Evolutionary conservation across 1,139 yeast genomes (phyloP), one percentile per base, ranked within the genome.

Genomic region (Kurtzmaniella quercitrusa): DNA sequence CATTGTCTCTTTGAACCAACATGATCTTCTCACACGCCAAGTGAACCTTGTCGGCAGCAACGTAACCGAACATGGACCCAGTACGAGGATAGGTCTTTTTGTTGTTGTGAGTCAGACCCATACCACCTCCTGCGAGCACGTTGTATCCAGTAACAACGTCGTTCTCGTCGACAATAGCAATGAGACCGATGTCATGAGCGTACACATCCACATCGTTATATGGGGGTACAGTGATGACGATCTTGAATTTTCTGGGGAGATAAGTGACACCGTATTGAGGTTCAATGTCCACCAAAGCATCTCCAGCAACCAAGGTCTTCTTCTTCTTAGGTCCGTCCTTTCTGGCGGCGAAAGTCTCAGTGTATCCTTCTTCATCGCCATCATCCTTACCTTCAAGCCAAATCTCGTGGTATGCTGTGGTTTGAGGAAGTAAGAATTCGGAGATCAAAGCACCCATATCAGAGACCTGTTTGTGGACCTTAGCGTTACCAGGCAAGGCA

Each of bases 81-180:
- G 95, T 80, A 70, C 98, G 81, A 55, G 98, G 98, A 59, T 93
- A 93, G 0, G 98, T 93, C 76, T 91, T 93, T 61, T 85, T 85
- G 72, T 93, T 93, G 74, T 91, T 91, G 66, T 93, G 98, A 29
- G 98, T 93, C 36, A 95, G 79, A 57, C 98, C 98, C 98, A 93
- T 91, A 75, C 98, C 98, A 71, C 98, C 98, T 64, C 98, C 98
- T 50, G 85, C 96, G 50, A 86, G 77, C 42, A 93, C 81, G 58
- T 93, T 91, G 74, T 81, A 93, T 44, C 98, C 98, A 43, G 65
- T 66, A 47, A 75, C 81, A 52, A 57, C 60, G 41, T 75, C 75
- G 50, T 81, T 72, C 53, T 79, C 77, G 56, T 85, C 88, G 40
- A 89, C 82, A 60, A 93, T 90, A 29, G 97, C 90, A 63, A 93